These are phyloP conservation scores for Mesembryanthemum crystallinum DNA, from an alignment of 148 eudicot species.

Conservation along the genomic window DNA sequence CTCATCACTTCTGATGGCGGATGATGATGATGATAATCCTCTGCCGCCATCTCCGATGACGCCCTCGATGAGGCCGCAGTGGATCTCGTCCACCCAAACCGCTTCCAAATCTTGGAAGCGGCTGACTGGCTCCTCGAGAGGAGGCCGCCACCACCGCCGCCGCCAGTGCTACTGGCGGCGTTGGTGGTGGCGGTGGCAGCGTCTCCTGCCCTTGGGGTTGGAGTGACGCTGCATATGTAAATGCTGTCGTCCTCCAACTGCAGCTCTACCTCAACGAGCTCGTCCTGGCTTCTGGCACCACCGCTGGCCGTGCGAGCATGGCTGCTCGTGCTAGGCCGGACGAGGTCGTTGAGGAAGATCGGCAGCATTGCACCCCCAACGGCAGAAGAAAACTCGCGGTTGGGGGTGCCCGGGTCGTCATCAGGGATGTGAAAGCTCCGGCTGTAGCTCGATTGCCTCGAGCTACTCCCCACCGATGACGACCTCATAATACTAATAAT, in stretches of 20 bases:
- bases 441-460: conserved; percentile 38
- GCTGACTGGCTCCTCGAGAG: conserved; percentile 58
- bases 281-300: conserved; percentile 12
- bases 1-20: conserved; percentile 29
- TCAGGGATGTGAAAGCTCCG: conserved; percentile 43
- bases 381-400: neutral
- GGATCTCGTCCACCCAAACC: conserved; percentile 39
- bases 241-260: conserved; percentile 61
- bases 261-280: conserved; percentile 77
- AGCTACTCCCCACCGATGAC: conserved; percentile 44
- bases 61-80: conserved; percentile 27
- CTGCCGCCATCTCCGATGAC: conserved; percentile 33
- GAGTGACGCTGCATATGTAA: conserved; percentile 63
- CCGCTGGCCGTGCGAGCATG: neutral
- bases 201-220: conserved; percentile 25
- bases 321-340: neutral
- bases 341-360: conserved; percentile 52
- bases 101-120: conserved; percentile 44
- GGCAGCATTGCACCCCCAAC: conserved; percentile 81
- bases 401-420: conserved; percentile 17
- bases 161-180: neutral
- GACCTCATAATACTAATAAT: conserved; percentile 23
- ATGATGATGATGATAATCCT: conserved; percentile 10
- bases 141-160: conserved; percentile 12
- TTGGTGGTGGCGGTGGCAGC: conserved; percentile 12